Base-by-base conservation (phyloP, 139 green algal species). In the Asterochloris erici region DNA sequence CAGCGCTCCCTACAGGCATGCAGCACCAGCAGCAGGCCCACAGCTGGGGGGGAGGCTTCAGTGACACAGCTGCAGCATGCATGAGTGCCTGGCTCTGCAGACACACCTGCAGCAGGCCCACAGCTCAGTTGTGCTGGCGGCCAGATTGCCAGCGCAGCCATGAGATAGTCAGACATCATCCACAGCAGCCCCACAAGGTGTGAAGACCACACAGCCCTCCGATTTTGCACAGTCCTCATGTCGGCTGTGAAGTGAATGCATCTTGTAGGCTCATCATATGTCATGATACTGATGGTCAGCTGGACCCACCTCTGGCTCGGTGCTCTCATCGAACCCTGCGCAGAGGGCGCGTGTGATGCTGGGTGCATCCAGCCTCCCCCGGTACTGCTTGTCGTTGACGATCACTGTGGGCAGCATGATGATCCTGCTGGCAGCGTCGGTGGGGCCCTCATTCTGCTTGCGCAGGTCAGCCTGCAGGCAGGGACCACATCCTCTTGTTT, bases 391-490 rank as follows among this genome's bases (percentile, higher is more conserved):
- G 9, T 86, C 71, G 85, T 94, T 94, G 75, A 93, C 86, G 16
- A 94, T 63, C 14, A 96, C 75, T 12, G 93, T 96, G 66, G 93
- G 93, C 74, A 96, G 79, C 68, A 96, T 83, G 63, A 91, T 82
- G 23, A 96, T 84, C 27, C 90, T 83, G 60, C 81, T 76, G 14
- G 81, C 17, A 38, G 60, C 60, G 27, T 79, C 66, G 9, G 84
- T 82, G 29, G 71, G 78, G 29, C 38, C 29, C 21, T 85, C 82
- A 0, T 83, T 90, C 85, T 11, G 61, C 73, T 71, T 90, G 84
- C 14, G 75, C 79, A 63, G 14, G 19, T 76, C 14, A 38, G 15
- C 11, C 70, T 19, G 24, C n/a, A 27, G 70, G n/a, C 10, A 13
- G 10, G 29, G 11, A 12, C 16, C 15, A 63, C 19, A 28, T 13